Base-by-base conservation (phyloP, 1,139 yeast species). In the Yamadazyma blattariae region DNA sequence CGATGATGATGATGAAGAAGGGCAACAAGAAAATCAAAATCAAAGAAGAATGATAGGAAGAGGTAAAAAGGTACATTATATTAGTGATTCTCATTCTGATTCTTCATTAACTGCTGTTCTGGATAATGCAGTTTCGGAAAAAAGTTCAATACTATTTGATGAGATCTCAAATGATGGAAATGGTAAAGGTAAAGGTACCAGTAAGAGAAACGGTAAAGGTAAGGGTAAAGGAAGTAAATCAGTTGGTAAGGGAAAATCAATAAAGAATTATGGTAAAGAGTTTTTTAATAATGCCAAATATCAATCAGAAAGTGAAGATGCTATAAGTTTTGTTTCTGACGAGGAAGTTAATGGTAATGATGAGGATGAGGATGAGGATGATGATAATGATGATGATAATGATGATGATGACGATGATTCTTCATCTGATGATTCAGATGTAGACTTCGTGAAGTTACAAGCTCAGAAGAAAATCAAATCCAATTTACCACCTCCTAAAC, bases 391-490 rank as follows among this genome's bases (percentile, higher is more conserved):
- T 16, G 66, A 59, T 14, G 65, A 59, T n/a, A 59, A 54, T 9
- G 62, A 56, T 12, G 52, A 52, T n/a, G 52, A 61, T 18, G 61
- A 55, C 13, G 58, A 51, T 16, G 50, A 43, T 14, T 56, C 54
- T 22, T 56, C 56, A 7, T 72, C 81, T 4, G 75, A 79, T 44
- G 89, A 82, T 46, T 79, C 79, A 24, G 82, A 79, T 46, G 78
- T 82, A 4, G 92, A 83, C 56, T 82, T 80, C 52, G 84, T 82
- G 12, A 77, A 74, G 54, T 59, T 82, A 40, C 84, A 84, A 29
- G 85, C 82, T 7, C 82, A 81, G 50, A 67, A 79, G 44, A 78
- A 82, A 56, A 77, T 76, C 23, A 69, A 65, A 35, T 68, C 79
- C 1, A 59, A 73, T 64, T 68, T 74, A 44, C 74, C 75, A 0